A percentile compares a stretch with the other conserved stretches of the same genome.
These are phyloP conservation scores for Lactifluus subvellereus DNA, from an alignment of 768 basidiomycete genomes.

Conservation along the genomic window DNA sequence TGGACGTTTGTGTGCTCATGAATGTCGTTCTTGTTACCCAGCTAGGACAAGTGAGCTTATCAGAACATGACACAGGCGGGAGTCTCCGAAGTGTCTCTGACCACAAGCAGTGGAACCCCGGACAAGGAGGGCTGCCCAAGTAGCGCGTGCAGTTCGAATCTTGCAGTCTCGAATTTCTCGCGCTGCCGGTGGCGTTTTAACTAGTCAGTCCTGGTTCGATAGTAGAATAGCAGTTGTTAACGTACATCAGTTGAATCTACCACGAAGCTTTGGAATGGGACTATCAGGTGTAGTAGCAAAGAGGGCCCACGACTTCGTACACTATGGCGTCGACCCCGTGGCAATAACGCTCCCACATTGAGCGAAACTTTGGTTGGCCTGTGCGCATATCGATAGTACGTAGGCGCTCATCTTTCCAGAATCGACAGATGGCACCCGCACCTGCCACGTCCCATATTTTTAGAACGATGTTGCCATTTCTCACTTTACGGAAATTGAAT, in stretches of 20 bases:
- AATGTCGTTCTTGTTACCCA: slow-evolving; percentile 93
- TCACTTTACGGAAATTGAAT: slow-evolving; percentile 84
- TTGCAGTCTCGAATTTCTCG: slow-evolving; percentile 76
- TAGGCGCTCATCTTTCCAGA: not conserved
- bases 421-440: slow-evolving; percentile 31
- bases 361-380: slow-evolving; percentile 91
- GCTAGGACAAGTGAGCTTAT: slow-evolving; percentile 35
- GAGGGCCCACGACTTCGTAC: slow-evolving; percentile 39
- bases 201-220: not conserved
- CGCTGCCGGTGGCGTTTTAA: slow-evolving; percentile 38
- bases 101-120: slow-evolving; percentile 79
- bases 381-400: not conserved
- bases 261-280: slow-evolving; percentile 60
- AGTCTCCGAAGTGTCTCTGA: slow-evolving; percentile 51
- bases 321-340: slow-evolving; percentile 89
- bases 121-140: slow-evolving; percentile 57
- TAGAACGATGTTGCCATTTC: slow-evolving; percentile 84
- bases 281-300: not conserved
- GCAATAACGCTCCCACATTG: slow-evolving; percentile 95
- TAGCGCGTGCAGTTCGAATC: slow-evolving; percentile 79
- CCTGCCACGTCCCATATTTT: slow-evolving; percentile 97
- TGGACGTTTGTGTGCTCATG: slow-evolving; percentile 71
- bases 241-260: slow-evolving; percentile 85
- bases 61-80: not conserved
- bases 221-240: slow-evolving; percentile 15